phyloP scores from a whole-genome alignment of 306 rosid species.

The Sicyos edulis region DNA sequence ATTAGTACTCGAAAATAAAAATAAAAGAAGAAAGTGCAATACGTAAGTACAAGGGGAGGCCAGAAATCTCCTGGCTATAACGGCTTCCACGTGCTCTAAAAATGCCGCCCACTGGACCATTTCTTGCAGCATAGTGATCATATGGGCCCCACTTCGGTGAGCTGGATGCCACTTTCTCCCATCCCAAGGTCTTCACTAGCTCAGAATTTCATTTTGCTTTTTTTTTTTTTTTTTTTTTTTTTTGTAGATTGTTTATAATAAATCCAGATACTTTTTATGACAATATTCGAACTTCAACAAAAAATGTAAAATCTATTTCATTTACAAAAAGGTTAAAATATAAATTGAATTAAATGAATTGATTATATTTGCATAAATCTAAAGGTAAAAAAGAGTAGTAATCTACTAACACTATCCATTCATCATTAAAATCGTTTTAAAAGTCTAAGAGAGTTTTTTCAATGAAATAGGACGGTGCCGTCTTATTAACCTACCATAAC shows the following conservation, averaged over 20 bases:
- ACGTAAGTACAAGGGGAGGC: not conserved
- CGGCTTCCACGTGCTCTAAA: not conserved
- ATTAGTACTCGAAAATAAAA: too few relatives aligned
- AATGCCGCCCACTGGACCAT: not conserved
- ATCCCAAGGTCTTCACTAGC: not conserved
- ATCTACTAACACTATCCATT: not conserved
- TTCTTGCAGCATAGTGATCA: too few relatives aligned
- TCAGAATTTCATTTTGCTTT: not conserved
- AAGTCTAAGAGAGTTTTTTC: not conserved
- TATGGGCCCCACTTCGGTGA: not conserved
- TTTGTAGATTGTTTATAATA: too few relatives aligned
- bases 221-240: too few relatives aligned
- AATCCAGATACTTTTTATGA: too few relatives aligned
- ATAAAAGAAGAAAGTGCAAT: too few relatives aligned
- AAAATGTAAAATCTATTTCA: too few relatives aligned
- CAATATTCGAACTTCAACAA: too few relatives aligned
- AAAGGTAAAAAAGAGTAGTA: not conserved
- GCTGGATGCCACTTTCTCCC: constrained; percentile 12
- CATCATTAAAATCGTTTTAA: not conserved
- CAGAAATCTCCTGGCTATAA: not conserved
- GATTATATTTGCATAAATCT: too few relatives aligned
- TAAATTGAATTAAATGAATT: too few relatives aligned
- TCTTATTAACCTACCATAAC: not conserved
- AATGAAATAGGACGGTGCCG: not conserved
- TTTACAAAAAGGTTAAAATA: too few relatives aligned